Base-by-base conservation (phyloP, 768 basidiomycete genomes). In the Cyathus striatus region DNA sequence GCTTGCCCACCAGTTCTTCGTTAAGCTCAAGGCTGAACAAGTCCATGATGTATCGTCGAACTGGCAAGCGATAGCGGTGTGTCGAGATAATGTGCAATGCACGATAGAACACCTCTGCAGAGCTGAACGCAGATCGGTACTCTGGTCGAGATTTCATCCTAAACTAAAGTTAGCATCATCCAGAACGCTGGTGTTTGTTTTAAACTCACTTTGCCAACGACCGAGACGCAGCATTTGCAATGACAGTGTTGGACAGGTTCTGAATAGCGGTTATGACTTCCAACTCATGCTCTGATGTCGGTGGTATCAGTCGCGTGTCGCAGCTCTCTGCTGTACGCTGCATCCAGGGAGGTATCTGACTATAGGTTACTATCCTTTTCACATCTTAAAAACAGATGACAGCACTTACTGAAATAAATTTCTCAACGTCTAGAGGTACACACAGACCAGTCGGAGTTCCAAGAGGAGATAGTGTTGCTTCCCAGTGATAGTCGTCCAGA, bases 181-280 rank as follows among this genome's bases (percentile, higher is more conserved):
- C n/a, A n/a, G n/a, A n/a, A n/a, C n/a, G n/a, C n/a, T n/a, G n/a
- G n/a, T n/a, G n/a, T n/a, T n/a, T n/a, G n/a, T n/a, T n/a, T n/a
- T n/a, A n/a, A n/a, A 61, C 75, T 49, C 55, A 93, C 92, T 79
- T 80, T 22, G 90, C 84, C 27, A 99, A 69, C 14, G 90, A 85
- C 36, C 91, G 79, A 18, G 96, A 98, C 1, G 96, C 93, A 18
- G 90, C 81, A 55, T 94, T 94, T 0, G 94, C 93, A 45, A 98
- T 88, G 40, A 98, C 93, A 16, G 93, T 90, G 58, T 99, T 99
- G 22, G 87, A 84, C 32, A 99, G 71, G 58, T 97, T 97, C 53
- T 92, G 86, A 39, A 99, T 89, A 3, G 90, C 89, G 3, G 86
- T 84, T 52, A 94, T 75, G 22, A 90, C 83, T 52, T 95, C 90